Conservation (phyloP, 208 protist species). For the Balamuthia mandrillaris region DNA sequence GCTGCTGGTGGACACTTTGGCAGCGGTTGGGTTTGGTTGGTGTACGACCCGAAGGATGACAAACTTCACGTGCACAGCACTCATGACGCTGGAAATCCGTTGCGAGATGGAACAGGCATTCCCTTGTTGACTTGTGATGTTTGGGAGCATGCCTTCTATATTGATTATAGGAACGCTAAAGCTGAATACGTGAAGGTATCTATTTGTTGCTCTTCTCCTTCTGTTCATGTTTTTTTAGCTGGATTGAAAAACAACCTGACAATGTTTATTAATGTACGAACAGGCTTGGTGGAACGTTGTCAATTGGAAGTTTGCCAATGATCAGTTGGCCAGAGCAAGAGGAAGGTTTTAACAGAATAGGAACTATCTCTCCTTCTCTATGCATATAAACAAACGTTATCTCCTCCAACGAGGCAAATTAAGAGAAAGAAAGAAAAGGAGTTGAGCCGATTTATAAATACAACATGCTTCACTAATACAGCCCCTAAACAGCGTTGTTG, state of each 20-base stretch:
- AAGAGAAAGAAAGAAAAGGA: too few relatives aligned
- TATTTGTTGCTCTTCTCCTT: too few relatives aligned
- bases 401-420: too few relatives aligned
- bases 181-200: neutral
- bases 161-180: neutral
- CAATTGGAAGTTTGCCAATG: neutral
- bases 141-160: neutral
- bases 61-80: neutral
- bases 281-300: slow-evolving; percentile 53
- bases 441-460: too few relatives aligned
- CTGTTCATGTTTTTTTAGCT: slow-evolving; percentile 51
- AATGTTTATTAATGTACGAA: slow-evolving; percentile 68
- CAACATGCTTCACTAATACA: too few relatives aligned
- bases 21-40: neutral
- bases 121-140: neutral
- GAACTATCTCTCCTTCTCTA: too few relatives aligned
- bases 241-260: slow-evolving; percentile 78
- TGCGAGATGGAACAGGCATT: neutral
- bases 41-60: neutral
- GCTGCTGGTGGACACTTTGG: neutral
- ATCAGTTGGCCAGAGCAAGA: neutral
- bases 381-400: too few relatives aligned
- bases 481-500: too few relatives aligned
- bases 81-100: neutral
- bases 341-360: neutral